phyloP scores from a whole-genome alignment of 176 grass and related monocot species.

The Eragrostis nindensis region DNA sequence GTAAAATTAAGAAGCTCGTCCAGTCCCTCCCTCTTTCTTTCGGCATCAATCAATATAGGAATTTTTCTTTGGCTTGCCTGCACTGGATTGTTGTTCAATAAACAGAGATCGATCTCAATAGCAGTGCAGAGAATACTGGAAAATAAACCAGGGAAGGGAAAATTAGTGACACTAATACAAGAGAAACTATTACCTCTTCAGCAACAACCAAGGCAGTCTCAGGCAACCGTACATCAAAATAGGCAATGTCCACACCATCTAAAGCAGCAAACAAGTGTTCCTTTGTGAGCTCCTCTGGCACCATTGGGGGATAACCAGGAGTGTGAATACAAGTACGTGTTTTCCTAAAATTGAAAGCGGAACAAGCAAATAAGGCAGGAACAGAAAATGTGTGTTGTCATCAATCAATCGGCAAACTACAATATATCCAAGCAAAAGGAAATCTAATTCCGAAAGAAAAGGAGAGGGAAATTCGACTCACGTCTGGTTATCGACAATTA shows the following conservation, averaged over 20 bases:
- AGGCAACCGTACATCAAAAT: conserved; percentile 87
- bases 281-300: conserved; percentile 74
- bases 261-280: conserved; percentile 68
- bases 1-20: conserved; percentile 85
- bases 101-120: conserved; percentile 50
- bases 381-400: background rate
- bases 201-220: conserved; percentile 92
- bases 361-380: background rate
- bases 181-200: conserved; percentile 68
- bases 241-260: conserved; percentile 61
- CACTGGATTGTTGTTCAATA: conserved; percentile 69
- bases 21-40: conserved; percentile 87
- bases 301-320: conserved; percentile 74
- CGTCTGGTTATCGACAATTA: conserved; percentile 96
- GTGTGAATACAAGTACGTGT: conserved; percentile 99
- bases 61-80: conserved; percentile 95
- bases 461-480: conserved; percentile 24
- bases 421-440: background rate
- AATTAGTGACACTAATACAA: background rate
- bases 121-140: background rate
- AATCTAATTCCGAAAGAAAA: background rate
- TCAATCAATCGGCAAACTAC: background rate
- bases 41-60: conserved; percentile 83
- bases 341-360: conserved; percentile 59
- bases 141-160: background rate